phyloP scores from a whole-genome alignment of 1,139 yeast species.

The Geotrichum histeridarum region DNA sequence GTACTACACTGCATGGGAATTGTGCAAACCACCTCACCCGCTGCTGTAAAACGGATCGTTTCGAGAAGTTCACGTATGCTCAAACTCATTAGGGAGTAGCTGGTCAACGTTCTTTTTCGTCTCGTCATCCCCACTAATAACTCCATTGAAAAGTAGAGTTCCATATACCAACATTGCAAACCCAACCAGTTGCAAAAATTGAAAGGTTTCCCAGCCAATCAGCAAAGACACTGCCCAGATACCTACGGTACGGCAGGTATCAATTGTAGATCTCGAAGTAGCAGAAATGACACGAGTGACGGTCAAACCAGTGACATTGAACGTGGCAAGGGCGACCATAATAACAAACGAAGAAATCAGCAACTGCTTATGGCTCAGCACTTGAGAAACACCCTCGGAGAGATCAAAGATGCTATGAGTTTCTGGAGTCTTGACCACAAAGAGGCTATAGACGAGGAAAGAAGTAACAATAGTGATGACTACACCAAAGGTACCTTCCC shows the following conservation, averaged over 20 bases:
- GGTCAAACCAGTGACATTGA: slow-evolving; percentile 71
- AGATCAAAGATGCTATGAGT: slow-evolving; percentile 57
- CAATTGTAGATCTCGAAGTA: slow-evolving; percentile 74
- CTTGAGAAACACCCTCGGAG: slow-evolving; percentile 47
- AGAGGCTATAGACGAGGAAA: slow-evolving; percentile 44
- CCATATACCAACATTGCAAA: slow-evolving; percentile 64
- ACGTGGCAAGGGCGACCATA: slow-evolving; percentile 66
- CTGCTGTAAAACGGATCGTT: no score
- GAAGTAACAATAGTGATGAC: slow-evolving; percentile 42
- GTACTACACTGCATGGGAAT: no score
- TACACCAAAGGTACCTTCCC: slow-evolving; percentile 69
- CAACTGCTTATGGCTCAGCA: slow-evolving; percentile 42
- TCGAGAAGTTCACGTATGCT: slow-evolving; percentile 20
- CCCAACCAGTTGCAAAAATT: slow-evolving; percentile 57
- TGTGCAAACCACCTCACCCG: no score
- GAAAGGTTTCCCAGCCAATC: slow-evolving; percentile 77
- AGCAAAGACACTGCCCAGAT: slow-evolving; percentile 71
- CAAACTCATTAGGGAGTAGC: slow-evolving; percentile 25
- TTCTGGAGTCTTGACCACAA: slow-evolving; percentile 40
- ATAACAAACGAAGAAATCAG: slow-evolving; percentile 54
- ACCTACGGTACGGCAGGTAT: slow-evolving; percentile 67
- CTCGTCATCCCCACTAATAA: slow-evolving; percentile 36
- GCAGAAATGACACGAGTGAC: slow-evolving; percentile 65
- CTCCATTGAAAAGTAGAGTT: slow-evolving; percentile 69
- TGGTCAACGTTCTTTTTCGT: slow-evolving; percentile 16